Evolutionary conservation across 1,284 basidiomycete species (phyloP), one percentile per base, ranked within the genome.

Genomic region (Mycosarcoma maydis): DNA sequence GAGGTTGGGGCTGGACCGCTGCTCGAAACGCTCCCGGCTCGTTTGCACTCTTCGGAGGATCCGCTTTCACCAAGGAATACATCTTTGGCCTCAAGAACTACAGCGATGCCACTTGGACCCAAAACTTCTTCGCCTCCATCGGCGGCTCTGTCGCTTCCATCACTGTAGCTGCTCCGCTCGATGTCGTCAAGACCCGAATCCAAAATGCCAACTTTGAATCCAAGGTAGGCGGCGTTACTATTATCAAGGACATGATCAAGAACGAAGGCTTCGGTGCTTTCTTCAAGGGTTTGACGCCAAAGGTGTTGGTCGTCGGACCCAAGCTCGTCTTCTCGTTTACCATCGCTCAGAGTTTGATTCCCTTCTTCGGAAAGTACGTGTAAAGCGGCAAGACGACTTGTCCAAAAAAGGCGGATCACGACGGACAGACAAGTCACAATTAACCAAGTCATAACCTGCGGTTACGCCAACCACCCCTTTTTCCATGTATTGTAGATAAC

Each of bases 281-380:
- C 84, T 98, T 98, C 87, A 98, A 98, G 85, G 94, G 94, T 33
- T 85, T 96, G 71, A 96, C 92, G 27, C 78, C 81, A 17, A 82
- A 82, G 55, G 92, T 98, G 75, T 87, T 98, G 33, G 94, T 98
- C 59, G 94, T 98, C 27, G 95, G 94, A 49, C 95, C 95, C 56
- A 98, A 98, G 85, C 88, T 98, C 36, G 92, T 98, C 71, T 98
- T 98, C 87, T 94, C 91, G 75, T 98, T 96, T 85, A 98, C 95
- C 23, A 87, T 98, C 9, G 95, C 95, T 6, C 95, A 98, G 84
- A 91, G 90, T 20, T 86, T 98, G 81, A 98, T 98, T 84, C 95
- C 95, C 39, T 86, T 90, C 82, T 97, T 96, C 83, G 89, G 90
- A 51, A 89, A 94, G 83, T 74, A 68, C 38, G 73, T 77, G 20